Evolutionary conservation across 345 rosid genomes (phyloP), one percentile per base, ranked within the genome.

Genomic region (Angophora floribunda): DNA sequence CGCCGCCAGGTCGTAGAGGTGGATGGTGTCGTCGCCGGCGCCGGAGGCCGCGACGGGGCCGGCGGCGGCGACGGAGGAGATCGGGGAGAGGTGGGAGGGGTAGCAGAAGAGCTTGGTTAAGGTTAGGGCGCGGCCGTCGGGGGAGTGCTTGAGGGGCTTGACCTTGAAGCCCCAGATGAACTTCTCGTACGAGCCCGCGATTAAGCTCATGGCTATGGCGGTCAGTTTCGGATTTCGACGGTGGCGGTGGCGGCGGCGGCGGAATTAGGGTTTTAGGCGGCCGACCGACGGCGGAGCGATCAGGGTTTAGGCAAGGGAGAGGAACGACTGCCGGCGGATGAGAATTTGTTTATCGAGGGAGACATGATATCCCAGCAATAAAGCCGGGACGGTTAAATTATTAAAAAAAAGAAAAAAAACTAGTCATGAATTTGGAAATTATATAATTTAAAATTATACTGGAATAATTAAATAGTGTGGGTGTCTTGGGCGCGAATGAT

Each of bases 141-240:
- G 21, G 55, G 89, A 85, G 28, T 65, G 85, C 67, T 87, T 90
- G 19, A 89, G 52, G 30, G 98, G 96, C 87, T 95, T 96, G 78
- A 97, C 95, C 91, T 92, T 96, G 94, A 93, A 97, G 13, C 98
- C 98, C 98, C 97, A 96, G 12, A 97, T 94, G 93, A 92, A 96
- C 89, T 94, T 94, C 93, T 97, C 99, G 89, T 97, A 96, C 21
- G 99, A 96, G 11, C 99, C 99, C 61, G 99, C 98, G 52, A 97
- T 92, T 45, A 97, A 88, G 84, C 95, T 94, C 99, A 95, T 96
- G 87, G 41, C 41, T 36, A 36, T 36, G 41, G 41, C 41, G 86
- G 15, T 22, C 84, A 11, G 19, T 75, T 75, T 19, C 5, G 24
- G 24, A 75, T 41, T 6, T 75, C 3, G 82, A 41, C 84, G 82